phyloP scores from a whole-genome alignment of 345 rosid species.

The Eutrema heterophyllum region DNA sequence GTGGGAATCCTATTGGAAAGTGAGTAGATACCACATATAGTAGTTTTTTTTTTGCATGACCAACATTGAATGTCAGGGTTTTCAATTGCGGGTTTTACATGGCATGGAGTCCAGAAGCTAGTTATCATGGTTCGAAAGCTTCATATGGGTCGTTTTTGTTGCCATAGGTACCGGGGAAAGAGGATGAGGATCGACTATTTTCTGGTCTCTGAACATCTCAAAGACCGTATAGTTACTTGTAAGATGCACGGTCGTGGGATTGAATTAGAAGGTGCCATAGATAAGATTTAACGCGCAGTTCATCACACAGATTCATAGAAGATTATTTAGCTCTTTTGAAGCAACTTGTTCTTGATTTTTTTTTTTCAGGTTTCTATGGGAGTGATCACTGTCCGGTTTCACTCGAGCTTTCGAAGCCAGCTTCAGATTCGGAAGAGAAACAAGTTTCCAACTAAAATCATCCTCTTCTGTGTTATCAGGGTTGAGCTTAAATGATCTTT shows the following conservation, averaged over 20 bases:
- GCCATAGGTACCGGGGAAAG: constrained; percentile 77
- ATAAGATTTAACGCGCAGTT: not conserved
- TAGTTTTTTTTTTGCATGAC: not conserved
- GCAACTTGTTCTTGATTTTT: constrained; percentile 15
- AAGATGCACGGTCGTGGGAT: constrained; percentile 82
- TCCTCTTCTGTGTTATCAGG: not conserved
- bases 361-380: constrained; percentile 65
- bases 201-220: constrained; percentile 66
- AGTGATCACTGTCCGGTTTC: constrained; percentile 94
- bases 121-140: not conserved
- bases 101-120: not conserved
- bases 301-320: not conserved
- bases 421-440: constrained; percentile 25
- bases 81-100: not conserved
- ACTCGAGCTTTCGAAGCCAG: constrained; percentile 55
- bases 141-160: not conserved
- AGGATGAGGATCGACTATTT: constrained; percentile 92
- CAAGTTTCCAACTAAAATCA: constrained; percentile 19
- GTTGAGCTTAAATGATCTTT: constrained; percentile 5
- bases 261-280: constrained; percentile 61
- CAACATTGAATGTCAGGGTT: not conserved
- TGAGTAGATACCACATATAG: constrained; percentile 30
- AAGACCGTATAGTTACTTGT: constrained; percentile 56
- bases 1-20: constrained; percentile 90
- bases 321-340: not conserved